These are phyloP conservation scores for Pythium aphanidermatum DNA, from an alignment of 352 stramenopile genomes.

Conservation along the genomic window DNA sequence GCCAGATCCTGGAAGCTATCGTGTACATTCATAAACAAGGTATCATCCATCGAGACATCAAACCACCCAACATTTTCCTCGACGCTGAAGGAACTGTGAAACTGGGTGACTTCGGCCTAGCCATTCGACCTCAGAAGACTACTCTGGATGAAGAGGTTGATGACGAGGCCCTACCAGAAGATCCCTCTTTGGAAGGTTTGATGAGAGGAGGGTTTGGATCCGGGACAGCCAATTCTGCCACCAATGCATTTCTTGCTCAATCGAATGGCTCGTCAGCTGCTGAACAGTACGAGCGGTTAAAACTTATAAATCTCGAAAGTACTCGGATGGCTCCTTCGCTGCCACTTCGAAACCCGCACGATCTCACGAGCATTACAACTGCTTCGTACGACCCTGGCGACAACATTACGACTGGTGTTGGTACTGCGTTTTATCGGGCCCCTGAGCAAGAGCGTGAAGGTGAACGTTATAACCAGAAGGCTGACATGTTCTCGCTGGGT, in stretches of 20 bases:
- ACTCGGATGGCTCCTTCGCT: conserved; percentile 29
- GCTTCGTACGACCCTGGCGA: conserved; percentile 44
- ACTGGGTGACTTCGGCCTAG: conserved; percentile 94
- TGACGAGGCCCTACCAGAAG: conserved; percentile 13
- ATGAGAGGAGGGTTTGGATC: conserved; percentile 1
- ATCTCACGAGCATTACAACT: conserved; percentile 47
- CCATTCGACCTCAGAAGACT: conserved; percentile 69
- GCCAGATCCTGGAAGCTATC: conserved; percentile 94
- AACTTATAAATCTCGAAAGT: conserved; percentile 63
- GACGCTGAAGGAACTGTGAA: conserved; percentile 91
- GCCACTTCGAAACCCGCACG: conserved; percentile 2
- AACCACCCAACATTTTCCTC: conserved; percentile 93
- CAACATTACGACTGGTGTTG: conserved; percentile 91
- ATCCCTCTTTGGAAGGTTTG: neutral
- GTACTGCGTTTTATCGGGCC: conserved; percentile 94
- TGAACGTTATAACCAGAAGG: conserved; percentile 86
- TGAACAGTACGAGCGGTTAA: conserved; percentile 61
- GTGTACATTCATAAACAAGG: conserved; percentile 92
- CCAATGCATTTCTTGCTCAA: conserved; percentile 30
- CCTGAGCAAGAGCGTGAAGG: conserved; percentile 90
- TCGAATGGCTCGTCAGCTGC: conserved; percentile 62
- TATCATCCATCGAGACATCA: conserved; percentile 93
- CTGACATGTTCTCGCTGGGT: conserved; percentile 94
- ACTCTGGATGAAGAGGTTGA: conserved; percentile 35
- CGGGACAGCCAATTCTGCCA: neutral